phyloP scores from a whole-genome alignment of 2,329 filamentous ascomycete species.

The Trichoderma asperellum region DNA sequence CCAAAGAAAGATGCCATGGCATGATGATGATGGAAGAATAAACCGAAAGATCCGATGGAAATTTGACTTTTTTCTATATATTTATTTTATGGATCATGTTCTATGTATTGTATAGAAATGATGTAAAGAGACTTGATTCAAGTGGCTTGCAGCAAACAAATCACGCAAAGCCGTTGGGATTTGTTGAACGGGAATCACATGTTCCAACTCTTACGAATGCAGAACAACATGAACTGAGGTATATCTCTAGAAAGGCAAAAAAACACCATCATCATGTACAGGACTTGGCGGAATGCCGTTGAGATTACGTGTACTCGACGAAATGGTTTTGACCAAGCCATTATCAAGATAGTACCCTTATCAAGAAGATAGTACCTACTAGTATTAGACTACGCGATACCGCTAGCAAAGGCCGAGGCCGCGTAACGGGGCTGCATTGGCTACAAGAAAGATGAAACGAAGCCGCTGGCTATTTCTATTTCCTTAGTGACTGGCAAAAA shows the following conservation, averaged over 20 bases:
- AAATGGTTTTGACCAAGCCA: background rate
- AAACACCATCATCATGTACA: background rate
- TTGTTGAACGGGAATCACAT: background rate
- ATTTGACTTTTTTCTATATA: background rate
- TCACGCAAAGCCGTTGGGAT: background rate
- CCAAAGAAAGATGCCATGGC: background rate
- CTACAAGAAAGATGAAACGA: background rate
- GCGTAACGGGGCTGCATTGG: background rate
- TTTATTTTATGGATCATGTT: background rate
- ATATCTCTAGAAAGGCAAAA: background rate
- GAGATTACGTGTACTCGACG: background rate
- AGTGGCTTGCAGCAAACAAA: background rate
- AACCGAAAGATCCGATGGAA: background rate
- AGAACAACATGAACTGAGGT: background rate
- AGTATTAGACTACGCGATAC: background rate
- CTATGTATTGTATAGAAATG: background rate
- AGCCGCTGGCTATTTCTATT: background rate
- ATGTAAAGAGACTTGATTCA: constrained; percentile 1
- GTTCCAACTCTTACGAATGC: background rate
- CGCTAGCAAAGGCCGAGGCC: background rate
- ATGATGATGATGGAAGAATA: background rate
- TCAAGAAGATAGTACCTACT: background rate
- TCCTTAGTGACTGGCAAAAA: background rate
- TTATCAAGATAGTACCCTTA: no score
- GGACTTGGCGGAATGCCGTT: background rate